Conservation (phyloP, 441 rosid species). For the Aleurites moluccanus region DNA sequence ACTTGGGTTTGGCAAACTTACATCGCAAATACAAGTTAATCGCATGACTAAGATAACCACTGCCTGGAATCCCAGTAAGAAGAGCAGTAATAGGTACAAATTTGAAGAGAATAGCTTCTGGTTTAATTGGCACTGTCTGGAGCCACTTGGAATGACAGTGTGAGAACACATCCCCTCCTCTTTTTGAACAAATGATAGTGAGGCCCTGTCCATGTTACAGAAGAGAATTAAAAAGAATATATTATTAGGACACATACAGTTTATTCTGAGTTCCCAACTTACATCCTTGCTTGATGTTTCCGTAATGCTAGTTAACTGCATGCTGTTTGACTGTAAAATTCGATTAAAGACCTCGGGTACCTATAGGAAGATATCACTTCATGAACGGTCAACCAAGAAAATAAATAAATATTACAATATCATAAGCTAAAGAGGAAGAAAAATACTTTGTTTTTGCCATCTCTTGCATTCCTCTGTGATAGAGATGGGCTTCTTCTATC, state of each 20-base stretch:
- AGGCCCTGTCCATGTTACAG: constrained; percentile 50
- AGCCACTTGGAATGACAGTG: constrained; percentile 66
- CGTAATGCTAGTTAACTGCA: constrained; percentile 60
- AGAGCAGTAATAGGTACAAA: constrained; percentile 75
- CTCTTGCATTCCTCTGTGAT: constrained; percentile 42
- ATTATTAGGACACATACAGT: neutral
- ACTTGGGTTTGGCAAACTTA: constrained; percentile 40
- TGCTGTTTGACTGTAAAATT: constrained; percentile 49
- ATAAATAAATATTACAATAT: neutral
- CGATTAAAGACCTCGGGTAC: constrained; percentile 61
- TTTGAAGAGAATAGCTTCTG: constrained; percentile 69
- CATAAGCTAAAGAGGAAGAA: constrained; percentile 17
- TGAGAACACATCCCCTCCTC: constrained; percentile 65
- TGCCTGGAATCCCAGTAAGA: constrained; percentile 66
- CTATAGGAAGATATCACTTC: constrained; percentile 33
- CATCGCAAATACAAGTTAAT: constrained; percentile 73
- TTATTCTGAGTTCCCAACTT: constrained; percentile 30
- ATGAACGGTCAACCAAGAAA: constrained; percentile 15
- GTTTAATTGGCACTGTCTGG: constrained; percentile 63
- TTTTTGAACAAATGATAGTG: constrained; percentile 54
- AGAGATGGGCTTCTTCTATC: constrained; percentile 57
- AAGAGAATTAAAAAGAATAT: constrained; percentile 9
- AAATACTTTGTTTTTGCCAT: constrained; percentile 49
- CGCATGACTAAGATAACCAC: constrained; percentile 79
- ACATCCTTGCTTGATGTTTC: constrained; percentile 78